Evolutionary conservation across 2,329 filamentous ascomycete species (phyloP), one percentile per base, ranked within the genome.

Genomic region (Fusarium coffeatum): DNA sequence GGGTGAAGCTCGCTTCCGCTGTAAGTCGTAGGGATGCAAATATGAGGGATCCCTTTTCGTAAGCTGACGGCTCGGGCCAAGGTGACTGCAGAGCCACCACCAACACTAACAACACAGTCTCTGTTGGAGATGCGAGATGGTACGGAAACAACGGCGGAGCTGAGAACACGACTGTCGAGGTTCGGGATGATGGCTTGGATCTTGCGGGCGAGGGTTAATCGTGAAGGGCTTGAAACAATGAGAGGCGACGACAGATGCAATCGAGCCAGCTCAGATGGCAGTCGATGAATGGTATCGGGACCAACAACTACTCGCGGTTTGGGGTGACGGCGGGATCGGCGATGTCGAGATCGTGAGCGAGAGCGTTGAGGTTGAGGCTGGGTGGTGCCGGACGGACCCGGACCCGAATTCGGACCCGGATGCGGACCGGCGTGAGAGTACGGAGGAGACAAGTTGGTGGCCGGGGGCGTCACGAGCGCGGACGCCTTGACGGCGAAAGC

Each of bases 11-110:
- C 89, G 62, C 84, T 87, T 15, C 85, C 87, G 37, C 86, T 86
- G 72, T 88, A 88, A 0, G 85, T 88, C 4, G 87, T 89, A 8
- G 87, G 87, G 41, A 89, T 85, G 71, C 86, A 88, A 45, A 89
- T 83, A 72, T 89, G 87, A 22, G 85, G 85, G 34, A 89, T 79
- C 0, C 81, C 82, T 34, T 86, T 87, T 43, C 84, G 82, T 49
- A 85, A 78, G 48, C 82, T 83, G 55, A 89, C 83, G 2, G 85
- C 84, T 68, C 87, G 86, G 4, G 87, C 87, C 23, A 91, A 77
- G 3, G 87, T 87, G 55, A 89, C 87, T 4, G 88, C 89, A 56
- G 86, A 89, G 28, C 88, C 87, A 53, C 88, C 88, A 8, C 89
- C 89, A 64, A 91, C 86, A 42, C 86, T 89, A 46, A 90, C 80